Percentiles rank a stretch among this genome's conserved stretches.
phyloP scores from a whole-genome alignment of 2,329 filamentous ascomycete species.

The Malbranchea zuffiana region DNA sequence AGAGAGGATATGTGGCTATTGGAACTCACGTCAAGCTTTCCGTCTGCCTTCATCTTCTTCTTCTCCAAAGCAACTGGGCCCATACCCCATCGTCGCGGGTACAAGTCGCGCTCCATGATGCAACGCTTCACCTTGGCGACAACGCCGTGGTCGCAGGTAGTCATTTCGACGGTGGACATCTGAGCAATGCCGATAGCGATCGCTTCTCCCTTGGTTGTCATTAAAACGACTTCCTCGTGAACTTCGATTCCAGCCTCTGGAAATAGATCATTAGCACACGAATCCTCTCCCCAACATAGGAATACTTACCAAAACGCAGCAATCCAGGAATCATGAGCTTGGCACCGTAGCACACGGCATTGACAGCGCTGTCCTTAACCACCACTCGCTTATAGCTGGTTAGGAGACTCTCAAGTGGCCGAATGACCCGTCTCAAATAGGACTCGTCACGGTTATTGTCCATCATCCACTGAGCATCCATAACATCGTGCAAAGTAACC shows the following conservation, averaged over 20 bases:
- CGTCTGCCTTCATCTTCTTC: constrained; percentile 98
- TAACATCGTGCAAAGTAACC: constrained; percentile 87
- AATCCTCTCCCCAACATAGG: background rate
- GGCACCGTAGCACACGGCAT: constrained; percentile 95
- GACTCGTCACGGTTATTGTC: constrained; percentile 94
- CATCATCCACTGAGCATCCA: constrained; percentile 91
- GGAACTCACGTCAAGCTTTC: constrained; percentile 69
- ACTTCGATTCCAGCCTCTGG: constrained; percentile 80
- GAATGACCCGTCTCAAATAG: constrained; percentile 81
- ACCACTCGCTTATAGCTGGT: constrained; percentile 93
- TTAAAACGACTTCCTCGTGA: constrained; percentile 91
- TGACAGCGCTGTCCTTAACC: constrained; percentile 93
- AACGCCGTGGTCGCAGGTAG: constrained; percentile 91
- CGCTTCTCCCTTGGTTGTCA: constrained; percentile 98
- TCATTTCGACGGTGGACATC: constrained; percentile 97
- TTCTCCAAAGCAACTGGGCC: constrained; percentile 90
- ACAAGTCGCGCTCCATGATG: constrained; percentile 98
- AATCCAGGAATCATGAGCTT: constrained; percentile 98
- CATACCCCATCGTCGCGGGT: constrained; percentile 92
- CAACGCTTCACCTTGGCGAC: constrained; percentile 98
- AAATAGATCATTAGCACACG: constrained; percentile 15
- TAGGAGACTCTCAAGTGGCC: constrained; percentile 83
- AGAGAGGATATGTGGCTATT: background rate
- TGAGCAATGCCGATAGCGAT: constrained; percentile 93
- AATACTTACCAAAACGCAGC: constrained; percentile 65